Conservation (phyloP, 768 basidiomycete genomes). For the Sarcodon sp. region DNA sequence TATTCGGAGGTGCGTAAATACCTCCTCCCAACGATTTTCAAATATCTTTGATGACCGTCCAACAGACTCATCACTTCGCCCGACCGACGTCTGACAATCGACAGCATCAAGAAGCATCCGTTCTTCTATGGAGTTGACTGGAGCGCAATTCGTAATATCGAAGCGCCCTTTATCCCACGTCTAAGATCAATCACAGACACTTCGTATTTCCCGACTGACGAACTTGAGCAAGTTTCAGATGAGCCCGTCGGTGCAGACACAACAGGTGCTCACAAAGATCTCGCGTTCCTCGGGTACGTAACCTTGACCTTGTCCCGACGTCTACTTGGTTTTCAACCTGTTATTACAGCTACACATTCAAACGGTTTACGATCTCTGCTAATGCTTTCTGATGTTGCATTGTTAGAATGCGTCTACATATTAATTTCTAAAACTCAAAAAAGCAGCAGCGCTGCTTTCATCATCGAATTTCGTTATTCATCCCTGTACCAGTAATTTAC, state of each 20-base stretch:
- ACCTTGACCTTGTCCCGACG: not conserved
- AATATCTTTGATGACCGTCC: not conserved
- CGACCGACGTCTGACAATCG: conserved; percentile 65
- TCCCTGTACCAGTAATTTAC: no score
- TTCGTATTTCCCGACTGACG: conserved; percentile 96
- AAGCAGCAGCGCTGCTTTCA: no score
- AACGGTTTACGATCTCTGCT: conserved; percentile 57
- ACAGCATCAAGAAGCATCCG: conserved; percentile 82
- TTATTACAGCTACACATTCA: conserved; percentile 63
- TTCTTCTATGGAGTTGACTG: conserved; percentile 98
- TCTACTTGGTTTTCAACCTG: not conserved
- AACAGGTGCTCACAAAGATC: conserved; percentile 34
- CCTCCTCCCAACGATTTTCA: not conserved
- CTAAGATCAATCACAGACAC: conserved; percentile 90
- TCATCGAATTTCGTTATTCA: no score
- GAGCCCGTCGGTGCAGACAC: conserved; percentile 26
- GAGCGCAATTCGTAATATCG: conserved; percentile 76
- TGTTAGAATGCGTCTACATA: not conserved
- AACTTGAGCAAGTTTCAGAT: conserved; percentile 66
- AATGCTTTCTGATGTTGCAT: conserved; percentile 27
- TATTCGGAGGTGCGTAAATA: conserved; percentile 51
- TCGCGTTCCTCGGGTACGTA: conserved; percentile 44
- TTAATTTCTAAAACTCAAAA: no score
- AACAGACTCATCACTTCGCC: conserved; percentile 71
- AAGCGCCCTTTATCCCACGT: conserved; percentile 94